phyloP scores from a whole-genome alignment of 495 filamentous ascomycete genomes.

The Neurospora pannonica region DNA sequence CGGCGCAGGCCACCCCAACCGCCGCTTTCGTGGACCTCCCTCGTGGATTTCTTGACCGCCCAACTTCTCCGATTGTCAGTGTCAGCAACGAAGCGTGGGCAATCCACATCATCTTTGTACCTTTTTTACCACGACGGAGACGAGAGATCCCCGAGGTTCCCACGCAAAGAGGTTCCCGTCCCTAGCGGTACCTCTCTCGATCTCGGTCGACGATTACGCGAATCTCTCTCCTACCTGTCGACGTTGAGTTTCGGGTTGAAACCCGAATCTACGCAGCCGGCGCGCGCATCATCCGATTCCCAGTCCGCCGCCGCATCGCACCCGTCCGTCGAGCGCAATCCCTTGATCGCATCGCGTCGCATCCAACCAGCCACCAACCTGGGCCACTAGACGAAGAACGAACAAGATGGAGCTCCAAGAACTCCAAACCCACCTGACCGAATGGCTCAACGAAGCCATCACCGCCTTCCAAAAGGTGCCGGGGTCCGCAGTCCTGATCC shows the following conservation, averaged over 20 bases:
- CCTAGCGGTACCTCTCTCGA: neutral
- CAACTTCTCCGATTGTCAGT: neutral
- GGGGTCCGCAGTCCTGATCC: conserved; percentile 85
- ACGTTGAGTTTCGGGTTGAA: neutral
- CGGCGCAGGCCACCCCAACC: neutral
- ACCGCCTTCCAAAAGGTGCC: conserved; percentile 78
- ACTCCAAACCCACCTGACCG: conserved; percentile 58
- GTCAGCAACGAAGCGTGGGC: neutral
- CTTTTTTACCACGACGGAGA: neutral
- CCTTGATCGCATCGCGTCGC: neutral
- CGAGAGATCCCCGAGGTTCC: no score
- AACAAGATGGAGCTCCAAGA: conserved; percentile 71
- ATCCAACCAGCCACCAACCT: neutral
- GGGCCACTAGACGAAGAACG: neutral
- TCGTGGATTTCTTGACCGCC: neutral
- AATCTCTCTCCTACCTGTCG: neutral
- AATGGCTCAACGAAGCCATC: conserved; percentile 55
- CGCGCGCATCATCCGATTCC: neutral
- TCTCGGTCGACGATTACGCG: neutral
- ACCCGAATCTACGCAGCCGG: neutral
- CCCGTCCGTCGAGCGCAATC: neutral
- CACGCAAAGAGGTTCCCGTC: neutral
- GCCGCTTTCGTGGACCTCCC: neutral
- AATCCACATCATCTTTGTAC: neutral
- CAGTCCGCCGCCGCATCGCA: neutral